phyloP scores from a whole-genome alignment of 1,284 basidiomycete species.

The Cutaneotrichosporon spelunceum region DNA sequence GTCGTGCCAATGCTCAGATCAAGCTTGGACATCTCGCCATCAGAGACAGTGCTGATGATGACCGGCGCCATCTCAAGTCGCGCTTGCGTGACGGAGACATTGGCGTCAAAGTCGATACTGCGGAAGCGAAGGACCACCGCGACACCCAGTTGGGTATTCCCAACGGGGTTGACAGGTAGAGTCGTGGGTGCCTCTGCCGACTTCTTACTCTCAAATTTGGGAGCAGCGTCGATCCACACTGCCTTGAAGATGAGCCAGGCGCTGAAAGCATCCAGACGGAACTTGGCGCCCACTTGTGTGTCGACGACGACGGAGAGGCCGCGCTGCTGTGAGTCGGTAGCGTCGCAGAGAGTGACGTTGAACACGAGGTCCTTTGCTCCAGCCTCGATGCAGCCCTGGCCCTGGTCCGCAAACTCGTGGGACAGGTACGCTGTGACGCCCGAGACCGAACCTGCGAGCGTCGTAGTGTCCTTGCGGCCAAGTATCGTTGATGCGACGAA shows the following conservation, averaged over 20 bases:
- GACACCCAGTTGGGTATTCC: slow-evolving; percentile 26
- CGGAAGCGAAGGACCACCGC: slow-evolving; percentile 65
- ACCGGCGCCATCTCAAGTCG: slow-evolving; percentile 63
- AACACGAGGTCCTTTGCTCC: slow-evolving; percentile 47
- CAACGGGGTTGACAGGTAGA: background rate
- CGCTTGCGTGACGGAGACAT: slow-evolving; percentile 61
- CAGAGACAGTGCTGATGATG: slow-evolving; percentile 38
- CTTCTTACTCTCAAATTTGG: slow-evolving; percentile 30
- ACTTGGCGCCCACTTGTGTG: slow-evolving; percentile 39
- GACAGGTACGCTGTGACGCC: slow-evolving; percentile 73
- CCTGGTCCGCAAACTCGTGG: slow-evolving; percentile 57
- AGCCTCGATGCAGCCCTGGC: slow-evolving; percentile 41
- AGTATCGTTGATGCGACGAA: slow-evolving; percentile 74
- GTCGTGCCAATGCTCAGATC: slow-evolving; percentile 66
- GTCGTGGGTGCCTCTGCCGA: slow-evolving; percentile 1
- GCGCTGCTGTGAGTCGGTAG: slow-evolving; percentile 44
- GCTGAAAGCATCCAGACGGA: slow-evolving; percentile 44
- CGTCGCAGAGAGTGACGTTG: slow-evolving; percentile 29
- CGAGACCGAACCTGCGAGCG: slow-evolving; percentile 71
- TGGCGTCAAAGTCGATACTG: slow-evolving; percentile 66
- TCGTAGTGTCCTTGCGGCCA: slow-evolving; percentile 61
- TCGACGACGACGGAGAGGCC: slow-evolving; percentile 55
- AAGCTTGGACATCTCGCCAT: slow-evolving; percentile 50
- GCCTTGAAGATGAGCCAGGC: slow-evolving; percentile 46
- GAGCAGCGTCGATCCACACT: slow-evolving; percentile 46